A percentile compares a stretch with the other conserved stretches of the same genome.
Evolutionary conservation across 192 early-diverging fungal genomes (phyloP).

Genomic region (Coemansia umbellata): DNA sequence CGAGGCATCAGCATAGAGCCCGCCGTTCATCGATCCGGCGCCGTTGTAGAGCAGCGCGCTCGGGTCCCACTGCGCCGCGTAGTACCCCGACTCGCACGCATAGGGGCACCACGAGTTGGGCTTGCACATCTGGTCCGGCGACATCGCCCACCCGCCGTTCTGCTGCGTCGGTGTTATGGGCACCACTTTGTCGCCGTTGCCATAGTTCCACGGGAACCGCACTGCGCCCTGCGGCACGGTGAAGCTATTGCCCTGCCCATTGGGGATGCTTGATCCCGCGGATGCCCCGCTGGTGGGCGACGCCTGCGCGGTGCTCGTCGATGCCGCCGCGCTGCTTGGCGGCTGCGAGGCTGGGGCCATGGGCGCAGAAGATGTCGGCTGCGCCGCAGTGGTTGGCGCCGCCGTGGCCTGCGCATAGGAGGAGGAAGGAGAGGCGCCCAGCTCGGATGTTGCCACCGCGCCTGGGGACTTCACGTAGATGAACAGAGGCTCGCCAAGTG

Average conservation of each 20-base stretch:
- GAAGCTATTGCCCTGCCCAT: conserved; percentile 43
- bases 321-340: background rate
- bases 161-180: conserved; percentile 20
- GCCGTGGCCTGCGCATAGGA: background rate
- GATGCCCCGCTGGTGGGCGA: conserved; percentile 1
- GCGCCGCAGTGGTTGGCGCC: background rate
- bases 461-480: background rate
- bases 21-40: conserved; percentile 46
- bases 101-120: conserved; percentile 42
- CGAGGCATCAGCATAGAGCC: conserved; percentile 19
- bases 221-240: conserved; percentile 25
- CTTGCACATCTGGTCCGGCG: conserved; percentile 41
- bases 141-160: conserved; percentile 52
- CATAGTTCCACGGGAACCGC: conserved; percentile 47
- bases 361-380: background rate
- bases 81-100: conserved; percentile 42
- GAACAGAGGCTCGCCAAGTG: conserved; percentile 11
- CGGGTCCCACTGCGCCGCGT: conserved; percentile 48
- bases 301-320: background rate
- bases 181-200: conserved; percentile 37
- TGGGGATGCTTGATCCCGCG: conserved; percentile 16
- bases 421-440: background rate
- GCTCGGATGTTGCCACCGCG: background rate
- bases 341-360: background rate
- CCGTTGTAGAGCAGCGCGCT: conserved; percentile 28